Conservation (phyloP, 2,329 filamentous ascomycete genomes). For the Beauveria asiatica region DNA sequence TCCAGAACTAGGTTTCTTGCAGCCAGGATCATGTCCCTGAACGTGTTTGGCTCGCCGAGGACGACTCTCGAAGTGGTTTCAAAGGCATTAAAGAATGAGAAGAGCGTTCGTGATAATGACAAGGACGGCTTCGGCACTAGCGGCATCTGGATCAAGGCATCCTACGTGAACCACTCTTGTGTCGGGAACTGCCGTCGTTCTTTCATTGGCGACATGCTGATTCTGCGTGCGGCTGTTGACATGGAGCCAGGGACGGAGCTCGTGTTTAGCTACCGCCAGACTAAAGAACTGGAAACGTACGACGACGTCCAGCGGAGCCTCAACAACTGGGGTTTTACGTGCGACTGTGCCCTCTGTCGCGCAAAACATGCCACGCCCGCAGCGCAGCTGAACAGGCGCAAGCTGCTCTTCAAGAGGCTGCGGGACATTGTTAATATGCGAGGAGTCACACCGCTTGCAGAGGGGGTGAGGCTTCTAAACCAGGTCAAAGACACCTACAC, state of each 20-base stretch:
- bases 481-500: not conserved
- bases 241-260: conserved; percentile 38
- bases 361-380: conserved; percentile 17
- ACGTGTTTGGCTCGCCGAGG: not conserved
- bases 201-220: conserved; percentile 47
- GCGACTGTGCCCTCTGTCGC: conserved; percentile 31
- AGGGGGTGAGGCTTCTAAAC: not conserved
- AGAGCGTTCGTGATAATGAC: not conserved
- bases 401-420: not conserved
- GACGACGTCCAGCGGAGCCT: conserved; percentile 24
- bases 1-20: not conserved
- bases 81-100: not conserved
- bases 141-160: conserved; percentile 40
- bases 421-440: not conserved
- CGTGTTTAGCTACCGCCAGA: conserved; percentile 28
- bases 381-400: conserved; percentile 13
- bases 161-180: conserved; percentile 46
- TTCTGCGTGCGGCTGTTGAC: conserved; percentile 38
- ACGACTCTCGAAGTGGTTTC: not conserved
- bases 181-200: conserved; percentile 34
- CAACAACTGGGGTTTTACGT: conserved; percentile 32
- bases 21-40: not conserved
- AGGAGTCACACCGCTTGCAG: not conserved
- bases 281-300: conserved; percentile 14
- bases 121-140: conserved; percentile 16